These are phyloP conservation scores for Aspergillus felis DNA, from an alignment of 2,329 filamentous ascomycete genomes.

Conservation along the genomic window DNA sequence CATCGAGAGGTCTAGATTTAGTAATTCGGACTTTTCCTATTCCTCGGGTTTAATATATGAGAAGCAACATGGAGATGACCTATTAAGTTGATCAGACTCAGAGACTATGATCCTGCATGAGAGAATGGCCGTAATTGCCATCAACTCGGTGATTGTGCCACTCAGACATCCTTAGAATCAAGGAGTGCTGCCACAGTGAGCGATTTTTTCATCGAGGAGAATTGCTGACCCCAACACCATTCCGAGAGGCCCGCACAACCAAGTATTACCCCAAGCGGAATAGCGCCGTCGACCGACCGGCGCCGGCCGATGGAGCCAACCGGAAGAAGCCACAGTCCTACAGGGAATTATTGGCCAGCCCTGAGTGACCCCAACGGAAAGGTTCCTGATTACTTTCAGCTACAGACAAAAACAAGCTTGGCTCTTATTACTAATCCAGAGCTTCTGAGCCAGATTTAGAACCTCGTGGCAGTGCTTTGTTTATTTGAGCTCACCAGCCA, in stretches of 20 bases:
- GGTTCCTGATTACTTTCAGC: not conserved
- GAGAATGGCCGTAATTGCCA: not conserved
- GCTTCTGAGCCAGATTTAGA: not conserved
- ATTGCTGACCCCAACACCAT: not conserved
- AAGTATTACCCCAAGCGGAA: conserved; percentile 1
- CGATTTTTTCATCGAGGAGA: not conserved
- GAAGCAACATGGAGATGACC: not conserved
- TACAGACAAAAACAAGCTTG: not conserved
- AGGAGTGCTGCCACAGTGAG: not conserved
- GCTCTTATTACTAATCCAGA: not conserved
- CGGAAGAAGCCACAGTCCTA: conserved; percentile 11
- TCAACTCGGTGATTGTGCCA: not conserved
- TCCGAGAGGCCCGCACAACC: conserved; percentile 7
- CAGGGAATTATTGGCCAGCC: not conserved
- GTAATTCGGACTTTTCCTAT: not conserved
- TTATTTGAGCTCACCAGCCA: not conserved
- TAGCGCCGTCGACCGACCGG: conserved; percentile 16
- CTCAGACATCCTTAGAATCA: not conserved
- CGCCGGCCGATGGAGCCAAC: conserved; percentile 18
- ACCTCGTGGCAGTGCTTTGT: not conserved
- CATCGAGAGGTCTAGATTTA: conserved; percentile 1
- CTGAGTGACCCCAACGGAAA: not conserved
- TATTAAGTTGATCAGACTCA: not conserved
- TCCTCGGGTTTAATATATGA: not conserved
- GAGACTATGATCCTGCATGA: not conserved